A percentile compares a stretch with the other conserved stretches of the same genome.
Conservation (phyloP, 2,329 filamentous ascomycete genomes). For the Ceratocystis alfenasii region DNA sequence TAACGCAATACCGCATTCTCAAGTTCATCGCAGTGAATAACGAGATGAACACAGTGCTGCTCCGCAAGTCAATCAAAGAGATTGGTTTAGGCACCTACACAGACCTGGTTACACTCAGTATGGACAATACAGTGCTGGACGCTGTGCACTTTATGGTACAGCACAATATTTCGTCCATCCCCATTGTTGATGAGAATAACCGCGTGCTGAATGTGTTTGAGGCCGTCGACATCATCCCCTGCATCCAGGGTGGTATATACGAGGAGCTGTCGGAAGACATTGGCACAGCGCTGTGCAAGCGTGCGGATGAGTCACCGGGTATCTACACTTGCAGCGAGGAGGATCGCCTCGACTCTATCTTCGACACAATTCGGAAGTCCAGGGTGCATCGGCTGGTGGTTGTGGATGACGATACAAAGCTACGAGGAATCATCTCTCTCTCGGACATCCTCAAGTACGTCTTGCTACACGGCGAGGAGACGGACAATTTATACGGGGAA, state of each 20-base stretch:
- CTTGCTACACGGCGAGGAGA: conserved; percentile 62
- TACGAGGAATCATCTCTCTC: conserved; percentile 81
- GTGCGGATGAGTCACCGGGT: conserved; percentile 82
- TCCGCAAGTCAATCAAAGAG: conserved; percentile 78
- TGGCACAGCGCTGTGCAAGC: conserved; percentile 76
- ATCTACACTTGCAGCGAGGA: conserved; percentile 93
- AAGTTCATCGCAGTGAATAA: conserved; percentile 97
- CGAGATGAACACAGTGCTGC: conserved; percentile 68
- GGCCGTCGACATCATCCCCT: conserved; percentile 88
- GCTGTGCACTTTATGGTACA: conserved; percentile 90
- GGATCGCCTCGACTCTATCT: conserved; percentile 87
- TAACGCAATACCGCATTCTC: conserved; percentile 95
- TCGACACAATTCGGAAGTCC: conserved; percentile 91
- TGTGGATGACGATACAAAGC: conserved; percentile 75
- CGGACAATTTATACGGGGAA: conserved; percentile 29
- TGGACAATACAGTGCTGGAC: conserved; percentile 85
- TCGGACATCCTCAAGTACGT: conserved; percentile 97
- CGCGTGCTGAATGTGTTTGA: conserved; percentile 92
- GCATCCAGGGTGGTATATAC: conserved; percentile 87
- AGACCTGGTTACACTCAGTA: conserved; percentile 67
- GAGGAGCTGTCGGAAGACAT: conserved; percentile 79
- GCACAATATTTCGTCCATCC: conserved; percentile 86
- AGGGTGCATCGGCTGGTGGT: conserved; percentile 87
- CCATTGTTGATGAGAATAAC: conserved; percentile 69
- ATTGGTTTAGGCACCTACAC: conserved; percentile 76